phyloP scores from a whole-genome alignment of 2,329 filamentous ascomycete genomes.

The Gyromitra esculenta region DNA sequence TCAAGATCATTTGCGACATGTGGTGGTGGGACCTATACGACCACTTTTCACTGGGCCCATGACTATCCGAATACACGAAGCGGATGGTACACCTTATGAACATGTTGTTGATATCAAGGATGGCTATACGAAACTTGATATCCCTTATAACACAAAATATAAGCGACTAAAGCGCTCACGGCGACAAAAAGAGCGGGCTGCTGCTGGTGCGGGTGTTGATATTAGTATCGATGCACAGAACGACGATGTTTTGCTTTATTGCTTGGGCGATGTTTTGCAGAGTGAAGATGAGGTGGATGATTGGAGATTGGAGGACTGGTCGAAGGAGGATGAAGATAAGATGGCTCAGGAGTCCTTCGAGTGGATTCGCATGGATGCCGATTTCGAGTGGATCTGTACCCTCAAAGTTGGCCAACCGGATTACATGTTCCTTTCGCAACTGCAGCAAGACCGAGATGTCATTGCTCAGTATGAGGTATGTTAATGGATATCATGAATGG shows the following conservation, averaged over 20 bases:
- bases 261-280: constrained; percentile 88
- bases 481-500: constrained; percentile 21
- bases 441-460: constrained; percentile 96
- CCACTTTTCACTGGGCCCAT: constrained; percentile 85
- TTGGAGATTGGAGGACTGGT: constrained; percentile 91
- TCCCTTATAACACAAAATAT: constrained; percentile 99
- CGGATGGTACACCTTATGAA: constrained; percentile 96
- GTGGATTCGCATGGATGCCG: constrained; percentile 97
- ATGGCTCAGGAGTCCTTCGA: constrained; percentile 98
- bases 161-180: constrained; percentile 92
- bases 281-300: constrained; percentile 80
- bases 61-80: constrained; percentile 97
- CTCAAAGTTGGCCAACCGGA: constrained; percentile 84
- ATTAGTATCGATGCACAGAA: constrained; percentile 73
- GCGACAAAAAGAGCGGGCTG: constrained; percentile 79
- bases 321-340: constrained; percentile 82
- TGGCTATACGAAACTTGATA: constrained; percentile 83
- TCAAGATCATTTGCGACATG: constrained; percentile 77
- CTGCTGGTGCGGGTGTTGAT: constrained; percentile 71
- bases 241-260: constrained; percentile 82
- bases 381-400: constrained; percentile 96
- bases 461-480: constrained; percentile 77
- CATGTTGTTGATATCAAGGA: constrained; percentile 97
- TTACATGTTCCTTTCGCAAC: constrained; percentile 97
- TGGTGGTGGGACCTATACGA: constrained; percentile 75